These are phyloP conservation scores for Botrytis fabae DNA, from an alignment of 2,329 filamentous ascomycete species.

Conservation along the genomic window DNA sequence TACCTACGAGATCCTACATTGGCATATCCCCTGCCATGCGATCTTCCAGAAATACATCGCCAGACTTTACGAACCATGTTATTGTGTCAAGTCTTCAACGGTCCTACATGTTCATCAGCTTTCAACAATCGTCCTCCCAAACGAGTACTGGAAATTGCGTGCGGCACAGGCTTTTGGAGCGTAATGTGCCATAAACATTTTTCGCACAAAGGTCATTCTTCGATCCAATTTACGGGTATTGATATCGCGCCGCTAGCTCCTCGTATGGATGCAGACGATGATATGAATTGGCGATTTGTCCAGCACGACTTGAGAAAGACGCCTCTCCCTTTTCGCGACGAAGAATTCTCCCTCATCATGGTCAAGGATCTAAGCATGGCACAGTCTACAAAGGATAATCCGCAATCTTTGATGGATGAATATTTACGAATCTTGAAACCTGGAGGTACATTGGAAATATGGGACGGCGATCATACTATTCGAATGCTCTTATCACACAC, in stretches of 20 bases:
- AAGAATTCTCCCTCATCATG: constrained; percentile 85
- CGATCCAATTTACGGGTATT: constrained; percentile 77
- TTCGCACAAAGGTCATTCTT: constrained; percentile 62
- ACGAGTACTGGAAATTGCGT: constrained; percentile 82
- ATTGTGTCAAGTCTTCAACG: constrained; percentile 77
- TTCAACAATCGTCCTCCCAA: constrained; percentile 67
- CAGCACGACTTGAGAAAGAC: constrained; percentile 78
- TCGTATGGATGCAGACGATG: constrained; percentile 61
- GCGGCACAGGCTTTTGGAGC: constrained; percentile 87
- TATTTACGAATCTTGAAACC: constrained; percentile 73
- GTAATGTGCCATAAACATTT: constrained; percentile 84
- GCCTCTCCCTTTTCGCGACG: constrained; percentile 76
- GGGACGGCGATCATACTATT: constrained; percentile 84
- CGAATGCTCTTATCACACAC: constrained; percentile 79
- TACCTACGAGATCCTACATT: constrained; percentile 74
- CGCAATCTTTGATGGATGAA: constrained; percentile 64
- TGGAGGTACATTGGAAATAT: constrained; percentile 80
- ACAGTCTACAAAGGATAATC: constrained; percentile 53
- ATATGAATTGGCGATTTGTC: constrained; percentile 85
- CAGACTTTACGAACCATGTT: constrained; percentile 83
- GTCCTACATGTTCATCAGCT: constrained; percentile 71
- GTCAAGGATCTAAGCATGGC: constrained; percentile 77
- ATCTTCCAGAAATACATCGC: constrained; percentile 82
- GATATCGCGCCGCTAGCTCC: constrained; percentile 75
- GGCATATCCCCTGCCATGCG: constrained; percentile 83